Base-by-base conservation (phyloP, 768 basidiomycete genomes). In the Cystofilobasidium capitatum region DNA sequence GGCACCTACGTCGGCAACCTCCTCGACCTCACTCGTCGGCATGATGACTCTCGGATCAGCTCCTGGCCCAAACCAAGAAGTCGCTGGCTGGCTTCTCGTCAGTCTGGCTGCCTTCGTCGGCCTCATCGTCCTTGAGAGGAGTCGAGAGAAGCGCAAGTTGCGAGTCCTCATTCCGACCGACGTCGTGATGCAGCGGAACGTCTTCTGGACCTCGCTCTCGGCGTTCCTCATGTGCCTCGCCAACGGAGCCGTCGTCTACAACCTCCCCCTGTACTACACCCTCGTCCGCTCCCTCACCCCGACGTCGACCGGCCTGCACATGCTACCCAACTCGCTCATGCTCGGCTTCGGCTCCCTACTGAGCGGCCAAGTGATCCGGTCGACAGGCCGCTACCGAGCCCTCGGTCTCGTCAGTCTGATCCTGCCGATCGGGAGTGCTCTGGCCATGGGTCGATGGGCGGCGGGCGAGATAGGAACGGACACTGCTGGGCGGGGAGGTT, bases 331-430 rank as follows among this genome's bases (percentile, higher is more conserved):
- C 57, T 36, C 62, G 1, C 31, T 69, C 47, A 58, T 40, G 5
- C 55, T 69, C 57, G 45, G 61, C 16, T 16, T 64, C 55, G 68
- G 68, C 40, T 63, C 62, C n/a, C 61, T 69, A 36, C 55, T 69
- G 17, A 24, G 37, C 26, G 68, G 68, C 10, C 35, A 59, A 22
- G 42, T 64, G n/a, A 69, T 69, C 49, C 29, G 44, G 17, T 4
- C 17, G 9, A 26, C 68, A 2, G 68, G 68, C 8, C 37, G 58
- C 1, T 69, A 64, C 17, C 68, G 62, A 13, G 0, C 39, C 1
- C 47, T 69, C 5, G 68, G 62, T 7, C 40, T 69, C 31, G 16
- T 64, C 37, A 57, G 47, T n/a, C 58, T 69, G 13, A 31, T 33
- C 29, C n/a, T 58, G 26, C 68, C 68, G 2, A 20, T 62, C 24